Percentiles rank a stretch among this genome's conserved stretches.
Evolutionary conservation across 2,329 filamentous ascomycete species (phyloP).

Genomic region (Exophiala lecanii-corni): DNA sequence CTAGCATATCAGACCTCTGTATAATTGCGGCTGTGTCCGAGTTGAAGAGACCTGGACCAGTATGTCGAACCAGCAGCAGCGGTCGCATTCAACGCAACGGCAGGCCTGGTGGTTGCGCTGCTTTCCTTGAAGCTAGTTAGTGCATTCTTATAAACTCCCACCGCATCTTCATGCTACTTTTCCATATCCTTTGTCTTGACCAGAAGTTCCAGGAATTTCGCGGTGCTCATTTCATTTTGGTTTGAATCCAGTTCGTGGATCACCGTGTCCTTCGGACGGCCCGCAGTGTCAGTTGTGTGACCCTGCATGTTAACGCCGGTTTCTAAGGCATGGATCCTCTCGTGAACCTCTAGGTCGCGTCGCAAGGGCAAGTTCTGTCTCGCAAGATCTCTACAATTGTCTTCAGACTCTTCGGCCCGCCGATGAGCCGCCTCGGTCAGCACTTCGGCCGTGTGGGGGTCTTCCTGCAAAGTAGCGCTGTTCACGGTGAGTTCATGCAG

Average conservation of each 20-base stretch:
- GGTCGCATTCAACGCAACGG: too few relatives aligned
- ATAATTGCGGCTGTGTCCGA: too few relatives aligned
- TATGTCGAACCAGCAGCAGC: too few relatives aligned
- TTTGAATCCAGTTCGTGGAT: constrained; percentile 9
- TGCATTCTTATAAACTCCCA: constrained; percentile 7
- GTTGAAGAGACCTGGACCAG: too few relatives aligned
- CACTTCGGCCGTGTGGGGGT: constrained; percentile 3
- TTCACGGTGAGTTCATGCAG: constrained; percentile 6
- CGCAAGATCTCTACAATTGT: neutral
- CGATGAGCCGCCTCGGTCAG: constrained; percentile 3
- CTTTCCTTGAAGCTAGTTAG: constrained; percentile 5
- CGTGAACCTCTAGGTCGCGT: constrained; percentile 1
- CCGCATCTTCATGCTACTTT: constrained; percentile 2
- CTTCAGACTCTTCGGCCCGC: constrained; percentile 8
- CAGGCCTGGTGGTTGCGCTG: too few relatives aligned
- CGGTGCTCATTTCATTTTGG: constrained; percentile 7
- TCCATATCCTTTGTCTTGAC: constrained; percentile 8
- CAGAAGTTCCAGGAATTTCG: constrained; percentile 3
- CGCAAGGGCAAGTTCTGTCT: constrained; percentile 3
- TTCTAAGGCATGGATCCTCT: constrained; percentile 7
- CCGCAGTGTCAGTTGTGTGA: constrained; percentile 3
- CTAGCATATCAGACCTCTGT: too few relatives aligned
- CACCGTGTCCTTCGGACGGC: constrained; percentile 3
- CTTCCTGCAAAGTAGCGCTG: constrained; percentile 3
- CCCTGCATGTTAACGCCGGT: constrained; percentile 2